Percentiles rank a stretch among this genome's conserved stretches.
These are phyloP conservation scores for Penicillium dipodomyicola DNA, from an alignment of 495 filamentous ascomycete species.

Conservation along the genomic window DNA sequence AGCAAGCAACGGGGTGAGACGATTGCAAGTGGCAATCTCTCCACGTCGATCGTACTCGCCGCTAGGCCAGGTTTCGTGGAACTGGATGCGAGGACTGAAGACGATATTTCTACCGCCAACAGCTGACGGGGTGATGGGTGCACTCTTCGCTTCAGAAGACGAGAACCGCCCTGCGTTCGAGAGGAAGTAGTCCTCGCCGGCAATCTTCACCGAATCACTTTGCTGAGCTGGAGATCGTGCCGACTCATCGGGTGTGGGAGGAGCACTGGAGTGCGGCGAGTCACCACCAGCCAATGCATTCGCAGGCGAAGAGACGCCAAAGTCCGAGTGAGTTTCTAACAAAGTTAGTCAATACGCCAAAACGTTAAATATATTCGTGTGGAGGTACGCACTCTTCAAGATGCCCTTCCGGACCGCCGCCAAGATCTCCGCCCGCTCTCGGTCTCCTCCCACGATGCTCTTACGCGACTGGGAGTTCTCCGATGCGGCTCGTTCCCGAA, in stretches of 20 bases:
- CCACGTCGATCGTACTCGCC: slow-evolving; percentile 95
- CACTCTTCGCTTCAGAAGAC: slow-evolving; percentile 65
- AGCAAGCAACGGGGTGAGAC: slow-evolving; percentile 91
- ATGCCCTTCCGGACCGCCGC: slow-evolving; percentile 92
- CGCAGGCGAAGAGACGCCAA: slow-evolving; percentile 66
- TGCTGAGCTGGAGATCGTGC: slow-evolving; percentile 55
- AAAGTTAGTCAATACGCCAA: slow-evolving; percentile 20
- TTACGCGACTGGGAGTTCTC: slow-evolving; percentile 62
- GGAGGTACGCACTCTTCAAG: slow-evolving; percentile 75
- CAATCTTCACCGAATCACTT: slow-evolving; percentile 66
- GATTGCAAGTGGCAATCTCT: slow-evolving; percentile 97
- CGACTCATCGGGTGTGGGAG: slow-evolving; percentile 78
- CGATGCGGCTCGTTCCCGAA: slow-evolving; percentile 54
- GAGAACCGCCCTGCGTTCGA: slow-evolving; percentile 60
- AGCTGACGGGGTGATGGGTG: slow-evolving; percentile 72
- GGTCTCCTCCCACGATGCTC: slow-evolving; percentile 89
- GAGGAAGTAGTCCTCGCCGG: slow-evolving; percentile 85
- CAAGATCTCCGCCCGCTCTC: slow-evolving; percentile 85
- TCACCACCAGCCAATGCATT: slow-evolving; percentile 60
- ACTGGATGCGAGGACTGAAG: slow-evolving; percentile 91
- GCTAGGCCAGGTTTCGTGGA: slow-evolving; percentile 93
- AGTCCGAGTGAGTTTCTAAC: slow-evolving; percentile 56
- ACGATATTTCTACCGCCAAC: slow-evolving; percentile 67
- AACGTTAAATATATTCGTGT: not conserved
- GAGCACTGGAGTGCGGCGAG: slow-evolving; percentile 76